Evolutionary conservation across 2,329 filamentous ascomycete species (phyloP).

Genomic region (Nigrospora oryzae): DNA sequence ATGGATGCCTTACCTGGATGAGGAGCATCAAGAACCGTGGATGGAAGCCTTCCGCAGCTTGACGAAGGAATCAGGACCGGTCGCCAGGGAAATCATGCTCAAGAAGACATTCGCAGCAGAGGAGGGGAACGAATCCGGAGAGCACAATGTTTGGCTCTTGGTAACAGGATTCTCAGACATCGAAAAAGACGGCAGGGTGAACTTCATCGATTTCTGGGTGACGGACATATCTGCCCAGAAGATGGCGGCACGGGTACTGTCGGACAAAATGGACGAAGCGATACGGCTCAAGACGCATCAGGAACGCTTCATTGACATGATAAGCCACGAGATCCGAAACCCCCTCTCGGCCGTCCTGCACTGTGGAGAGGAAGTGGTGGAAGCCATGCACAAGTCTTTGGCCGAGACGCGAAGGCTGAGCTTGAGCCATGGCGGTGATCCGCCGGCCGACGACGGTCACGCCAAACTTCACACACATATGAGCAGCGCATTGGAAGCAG

Average conservation of each 20-base stretch:
- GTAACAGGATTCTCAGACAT: slow-evolving; percentile 14
- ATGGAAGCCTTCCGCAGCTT: slow-evolving; percentile 10
- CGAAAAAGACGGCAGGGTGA: slow-evolving; percentile 12
- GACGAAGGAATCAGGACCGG: slow-evolving; percentile 5
- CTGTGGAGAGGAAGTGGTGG: slow-evolving; percentile 17
- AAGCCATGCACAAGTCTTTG: slow-evolving; percentile 11
- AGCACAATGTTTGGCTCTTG: slow-evolving; percentile 12
- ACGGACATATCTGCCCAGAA: slow-evolving; percentile 18
- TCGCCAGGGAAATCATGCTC: slow-evolving; percentile 12
- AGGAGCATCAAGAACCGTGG: slow-evolving; percentile 9
- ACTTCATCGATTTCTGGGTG: slow-evolving; percentile 19
- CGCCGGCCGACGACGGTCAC: background rate
- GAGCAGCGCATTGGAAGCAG: slow-evolving; percentile 58
- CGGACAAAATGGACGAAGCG: slow-evolving; percentile 18
- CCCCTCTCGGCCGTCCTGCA: slow-evolving; percentile 18
- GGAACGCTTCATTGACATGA: slow-evolving; percentile 20
- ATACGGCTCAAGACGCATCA: slow-evolving; percentile 16
- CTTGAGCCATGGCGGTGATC: background rate
- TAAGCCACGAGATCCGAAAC: slow-evolving; percentile 20
- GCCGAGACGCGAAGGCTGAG: slow-evolving; percentile 2
- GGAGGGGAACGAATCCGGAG: slow-evolving; percentile 11
- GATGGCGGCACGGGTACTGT: slow-evolving; percentile 14
- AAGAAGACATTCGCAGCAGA: slow-evolving; percentile 12
- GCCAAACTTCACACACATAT: slow-evolving; percentile 31
- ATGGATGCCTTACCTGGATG: slow-evolving; percentile 13